Conservation (phyloP, 768 basidiomycete genomes). For the Austroboletus festivus region DNA sequence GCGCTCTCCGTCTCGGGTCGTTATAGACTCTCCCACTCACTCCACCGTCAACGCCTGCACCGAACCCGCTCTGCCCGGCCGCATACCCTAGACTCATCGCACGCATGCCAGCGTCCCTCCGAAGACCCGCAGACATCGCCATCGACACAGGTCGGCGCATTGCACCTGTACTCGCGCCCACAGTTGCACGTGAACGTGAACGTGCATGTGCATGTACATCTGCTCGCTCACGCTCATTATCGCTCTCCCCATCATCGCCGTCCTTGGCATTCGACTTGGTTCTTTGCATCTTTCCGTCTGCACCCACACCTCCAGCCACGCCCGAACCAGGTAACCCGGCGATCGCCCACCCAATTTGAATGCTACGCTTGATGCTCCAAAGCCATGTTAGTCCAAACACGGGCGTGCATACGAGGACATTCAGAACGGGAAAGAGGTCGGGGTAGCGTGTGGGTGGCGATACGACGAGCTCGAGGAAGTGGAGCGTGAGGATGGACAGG, state of each 20-base stretch:
- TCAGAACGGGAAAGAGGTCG: conserved; percentile 81
- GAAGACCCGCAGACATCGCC: neutral
- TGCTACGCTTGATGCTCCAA: conserved; percentile 81
- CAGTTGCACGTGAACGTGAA: too few relatives aligned
- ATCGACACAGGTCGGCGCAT: too few relatives aligned
- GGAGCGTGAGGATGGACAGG: conserved; percentile 49
- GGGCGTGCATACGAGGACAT: conserved; percentile 72
- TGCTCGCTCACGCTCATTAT: conserved; percentile 1
- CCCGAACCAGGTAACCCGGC: conserved; percentile 45
- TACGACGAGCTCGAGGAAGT: conserved; percentile 60
- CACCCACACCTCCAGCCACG: neutral
- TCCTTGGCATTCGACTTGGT: too few relatives aligned
- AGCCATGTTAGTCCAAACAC: conserved; percentile 83
- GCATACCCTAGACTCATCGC: conserved; percentile 27
- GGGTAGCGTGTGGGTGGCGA: conserved; percentile 74
- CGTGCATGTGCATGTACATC: neutral
- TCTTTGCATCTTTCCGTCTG: neutral
- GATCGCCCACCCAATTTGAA: conserved; percentile 80
- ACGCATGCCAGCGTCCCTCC: conserved; percentile 19
- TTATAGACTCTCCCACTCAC: conserved; percentile 5
- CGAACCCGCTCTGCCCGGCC: too few relatives aligned
- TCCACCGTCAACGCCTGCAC: conserved; percentile 8
- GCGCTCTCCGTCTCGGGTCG: conserved; percentile 24
- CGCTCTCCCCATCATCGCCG: too few relatives aligned
- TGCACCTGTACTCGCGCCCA: neutral